phyloP scores from a whole-genome alignment of 2,329 filamentous ascomycete genomes.

The Lasiodiplodia theobromae region DNA sequence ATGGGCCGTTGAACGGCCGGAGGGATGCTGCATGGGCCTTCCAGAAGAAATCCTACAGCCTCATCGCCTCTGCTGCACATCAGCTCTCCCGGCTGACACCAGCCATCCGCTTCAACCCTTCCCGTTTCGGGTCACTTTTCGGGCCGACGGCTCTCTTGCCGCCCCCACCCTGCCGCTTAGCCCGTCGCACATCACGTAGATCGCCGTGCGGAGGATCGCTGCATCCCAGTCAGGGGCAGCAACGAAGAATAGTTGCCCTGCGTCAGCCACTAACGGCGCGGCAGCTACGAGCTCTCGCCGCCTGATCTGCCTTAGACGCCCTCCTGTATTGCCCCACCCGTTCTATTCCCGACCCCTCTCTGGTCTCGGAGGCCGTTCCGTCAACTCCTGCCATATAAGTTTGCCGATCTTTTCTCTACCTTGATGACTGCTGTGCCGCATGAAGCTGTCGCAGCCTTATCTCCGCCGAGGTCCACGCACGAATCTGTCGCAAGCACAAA shows the following conservation, averaged over 20 bases:
- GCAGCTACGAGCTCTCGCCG: not conserved
- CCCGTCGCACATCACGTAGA: constrained; percentile 11
- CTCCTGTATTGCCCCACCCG: not conserved
- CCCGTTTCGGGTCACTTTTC: not conserved
- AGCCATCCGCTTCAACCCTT: not conserved
- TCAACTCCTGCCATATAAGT: not conserved
- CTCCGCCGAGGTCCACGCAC: not conserved
- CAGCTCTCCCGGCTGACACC: not conserved
- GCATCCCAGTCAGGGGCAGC: constrained; percentile 4
- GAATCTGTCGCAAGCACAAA: not conserved
- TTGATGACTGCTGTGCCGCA: not conserved
- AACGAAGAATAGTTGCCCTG: not conserved
- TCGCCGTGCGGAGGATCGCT: constrained; percentile 17
- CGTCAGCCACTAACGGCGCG: not conserved
- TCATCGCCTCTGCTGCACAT: not conserved
- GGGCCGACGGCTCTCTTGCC: not conserved
- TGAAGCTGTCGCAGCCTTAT: too few species aligned
- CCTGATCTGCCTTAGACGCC: not conserved
- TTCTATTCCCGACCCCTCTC: not conserved
- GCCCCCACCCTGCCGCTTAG: not conserved
- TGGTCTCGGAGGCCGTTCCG: not conserved
- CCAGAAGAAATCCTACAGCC: not conserved
- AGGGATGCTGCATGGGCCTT: not conserved
- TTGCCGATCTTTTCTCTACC: not conserved
- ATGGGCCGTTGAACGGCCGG: constrained; percentile 3